Evolutionary conservation across 345 rosid genomes (phyloP).

Genomic region (Citrus unshiu): DNA sequence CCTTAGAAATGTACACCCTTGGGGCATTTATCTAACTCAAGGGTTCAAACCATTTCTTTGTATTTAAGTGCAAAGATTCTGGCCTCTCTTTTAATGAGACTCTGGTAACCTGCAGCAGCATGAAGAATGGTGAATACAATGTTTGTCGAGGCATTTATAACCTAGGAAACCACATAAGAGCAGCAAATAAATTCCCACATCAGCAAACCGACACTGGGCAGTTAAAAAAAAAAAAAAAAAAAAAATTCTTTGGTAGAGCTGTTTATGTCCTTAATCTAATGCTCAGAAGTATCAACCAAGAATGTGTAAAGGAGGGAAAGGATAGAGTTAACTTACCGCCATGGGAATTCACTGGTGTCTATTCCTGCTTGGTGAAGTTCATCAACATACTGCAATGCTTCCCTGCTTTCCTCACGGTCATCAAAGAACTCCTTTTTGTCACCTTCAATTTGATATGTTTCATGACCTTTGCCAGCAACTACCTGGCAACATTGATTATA

Average conservation of each 20-base stretch:
- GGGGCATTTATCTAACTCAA: slow-evolving; percentile 1
- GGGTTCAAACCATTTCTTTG: slow-evolving; percentile 4
- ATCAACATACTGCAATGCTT: slow-evolving; percentile 90
- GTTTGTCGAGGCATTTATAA: not conserved
- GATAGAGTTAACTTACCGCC: slow-evolving; percentile 62
- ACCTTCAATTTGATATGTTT: slow-evolving; percentile 73
- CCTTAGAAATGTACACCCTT: not conserved
- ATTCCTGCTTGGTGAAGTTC: slow-evolving; percentile 98
- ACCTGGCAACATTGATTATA: slow-evolving; percentile 45
- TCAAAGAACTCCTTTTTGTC: slow-evolving; percentile 82
- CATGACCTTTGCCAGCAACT: slow-evolving; percentile 94
- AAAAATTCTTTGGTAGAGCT: too few relatives aligned
- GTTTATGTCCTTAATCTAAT: not conserved
- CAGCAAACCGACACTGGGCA: not conserved
- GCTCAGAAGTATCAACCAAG: not conserved
- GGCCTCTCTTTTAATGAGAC: slow-evolving; percentile 50
- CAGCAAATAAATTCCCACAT: not conserved
- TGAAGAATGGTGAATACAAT: not conserved
- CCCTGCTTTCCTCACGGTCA: slow-evolving; percentile 88
- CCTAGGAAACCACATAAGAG: not conserved
- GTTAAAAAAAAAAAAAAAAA: not conserved
- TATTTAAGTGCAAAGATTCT: not conserved
- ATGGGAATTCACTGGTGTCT: slow-evolving; percentile 95
- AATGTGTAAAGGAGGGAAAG: not conserved
- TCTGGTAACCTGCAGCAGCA: slow-evolving; percentile 72